A percentile compares a stretch with the other conserved stretches of the same genome.
Conservation (phyloP, 495 filamentous ascomycete genomes). For the Hypoxylon fuscum region DNA sequence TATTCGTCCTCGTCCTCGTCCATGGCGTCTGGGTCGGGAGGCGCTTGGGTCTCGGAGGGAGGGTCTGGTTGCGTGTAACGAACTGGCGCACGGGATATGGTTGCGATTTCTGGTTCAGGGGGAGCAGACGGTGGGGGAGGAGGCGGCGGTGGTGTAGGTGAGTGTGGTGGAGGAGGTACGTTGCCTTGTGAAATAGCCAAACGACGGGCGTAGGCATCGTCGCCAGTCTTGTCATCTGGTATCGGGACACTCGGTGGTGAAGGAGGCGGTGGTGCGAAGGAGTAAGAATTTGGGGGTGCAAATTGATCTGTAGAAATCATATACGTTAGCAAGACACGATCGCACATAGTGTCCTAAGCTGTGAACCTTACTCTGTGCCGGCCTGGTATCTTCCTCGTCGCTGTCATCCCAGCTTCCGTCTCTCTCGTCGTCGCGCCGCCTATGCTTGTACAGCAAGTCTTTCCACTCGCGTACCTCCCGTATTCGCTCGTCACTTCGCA, state of each 20-base stretch:
- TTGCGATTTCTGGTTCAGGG: constrained; percentile 52
- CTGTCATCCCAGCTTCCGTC: constrained; percentile 62
- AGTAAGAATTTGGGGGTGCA: constrained; percentile 71
- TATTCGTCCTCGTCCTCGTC: constrained; percentile 64
- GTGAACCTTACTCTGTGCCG: constrained; percentile 58
- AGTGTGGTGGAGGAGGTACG: constrained; percentile 47
- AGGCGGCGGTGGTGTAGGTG: constrained; percentile 49
- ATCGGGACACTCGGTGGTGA: constrained; percentile 55
- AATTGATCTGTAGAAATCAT: constrained; percentile 65
- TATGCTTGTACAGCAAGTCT: constrained; percentile 80
- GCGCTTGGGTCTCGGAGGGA: constrained; percentile 59
- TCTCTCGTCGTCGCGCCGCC: constrained; percentile 56
- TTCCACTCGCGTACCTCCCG: constrained; percentile 88
- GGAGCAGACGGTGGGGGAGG: constrained; percentile 66
- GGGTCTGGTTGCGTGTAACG: constrained; percentile 76
- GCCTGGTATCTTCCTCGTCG: constrained; percentile 63
- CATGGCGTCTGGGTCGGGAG: constrained; percentile 51
- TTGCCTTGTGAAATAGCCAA: constrained; percentile 61
- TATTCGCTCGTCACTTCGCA: constrained; percentile 84
- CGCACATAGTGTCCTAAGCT: neutral
- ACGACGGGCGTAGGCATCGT: constrained; percentile 76
- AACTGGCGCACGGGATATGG: constrained; percentile 87
- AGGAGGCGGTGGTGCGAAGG: constrained; percentile 76
- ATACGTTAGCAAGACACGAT: constrained; percentile 36
- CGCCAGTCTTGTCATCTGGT: constrained; percentile 68